These are phyloP conservation scores for Hymenoscyphus fructigenus DNA, from an alignment of 2,329 filamentous ascomycete genomes.

Conservation along the genomic window DNA sequence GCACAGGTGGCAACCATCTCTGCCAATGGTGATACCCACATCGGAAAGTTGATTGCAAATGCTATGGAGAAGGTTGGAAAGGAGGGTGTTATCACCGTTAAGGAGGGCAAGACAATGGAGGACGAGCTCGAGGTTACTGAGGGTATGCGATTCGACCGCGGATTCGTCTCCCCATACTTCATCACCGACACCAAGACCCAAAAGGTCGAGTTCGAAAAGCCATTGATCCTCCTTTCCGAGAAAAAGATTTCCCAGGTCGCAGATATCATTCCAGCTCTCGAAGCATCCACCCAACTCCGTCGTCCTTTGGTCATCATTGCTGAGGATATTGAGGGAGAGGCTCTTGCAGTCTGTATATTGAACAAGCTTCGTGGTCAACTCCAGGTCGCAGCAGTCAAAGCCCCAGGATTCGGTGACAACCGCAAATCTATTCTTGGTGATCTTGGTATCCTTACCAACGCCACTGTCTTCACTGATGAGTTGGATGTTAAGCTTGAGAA, in stretches of 20 bases:
- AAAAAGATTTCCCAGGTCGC: constrained; percentile 99
- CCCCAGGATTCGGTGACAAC: constrained; percentile 99
- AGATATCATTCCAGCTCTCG: constrained; percentile 96
- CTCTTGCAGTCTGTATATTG: constrained; percentile 96
- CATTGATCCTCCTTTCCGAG: constrained; percentile 95
- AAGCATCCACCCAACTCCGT: constrained; percentile 93
- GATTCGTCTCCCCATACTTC: constrained; percentile 98
- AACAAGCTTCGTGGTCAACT: constrained; percentile 99
- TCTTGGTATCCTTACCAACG: constrained; percentile 92
- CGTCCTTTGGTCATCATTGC: constrained; percentile 97
- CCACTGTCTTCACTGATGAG: constrained; percentile 96
- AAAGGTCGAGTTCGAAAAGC: constrained; percentile 99
- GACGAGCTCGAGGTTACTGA: constrained; percentile 99
- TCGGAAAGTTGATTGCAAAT: constrained; percentile 92
- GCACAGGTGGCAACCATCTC: constrained; percentile 98
- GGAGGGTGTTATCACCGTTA: constrained; percentile 99
- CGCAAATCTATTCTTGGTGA: constrained; percentile 99
- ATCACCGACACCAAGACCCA: constrained; percentile 98
- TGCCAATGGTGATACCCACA: constrained; percentile 93
- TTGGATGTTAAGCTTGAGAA: constrained; percentile 99
- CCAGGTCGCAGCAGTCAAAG: constrained; percentile 98
- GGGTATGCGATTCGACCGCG: constrained; percentile 99
- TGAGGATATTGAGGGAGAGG: constrained; percentile 98
- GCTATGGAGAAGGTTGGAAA: constrained; percentile 99
- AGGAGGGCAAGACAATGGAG: constrained; percentile 98